These are phyloP conservation scores for Baeospora myosura DNA, from an alignment of 1,284 basidiomycete genomes.

Conservation along the genomic window DNA sequence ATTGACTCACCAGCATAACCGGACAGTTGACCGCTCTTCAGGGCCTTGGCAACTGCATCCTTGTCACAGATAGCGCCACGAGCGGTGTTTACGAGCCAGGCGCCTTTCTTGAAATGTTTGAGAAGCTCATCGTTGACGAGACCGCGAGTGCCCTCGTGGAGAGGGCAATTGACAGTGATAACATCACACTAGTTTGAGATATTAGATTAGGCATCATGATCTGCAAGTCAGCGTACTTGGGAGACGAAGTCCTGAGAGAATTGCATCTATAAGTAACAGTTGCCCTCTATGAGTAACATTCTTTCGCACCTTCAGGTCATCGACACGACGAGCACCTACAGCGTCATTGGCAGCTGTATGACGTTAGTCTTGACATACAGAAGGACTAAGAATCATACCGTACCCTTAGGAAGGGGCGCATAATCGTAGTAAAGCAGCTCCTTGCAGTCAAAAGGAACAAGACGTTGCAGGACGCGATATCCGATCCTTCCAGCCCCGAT, in stretches of 20 bases:
- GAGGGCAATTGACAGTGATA: slow-evolving; percentile 84
- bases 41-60: slow-evolving; percentile 71
- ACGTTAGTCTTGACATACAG: not conserved
- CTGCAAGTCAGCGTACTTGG: slow-evolving; percentile 26
- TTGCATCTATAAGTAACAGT: no score
- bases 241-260: slow-evolving; percentile 62
- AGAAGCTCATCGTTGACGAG: slow-evolving; percentile 81
- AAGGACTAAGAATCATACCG: slow-evolving; percentile 6
- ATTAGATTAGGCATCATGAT: not conserved
- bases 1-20: slow-evolving; percentile 35
- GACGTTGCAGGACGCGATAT: slow-evolving; percentile 83
- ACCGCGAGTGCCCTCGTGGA: slow-evolving; percentile 82
- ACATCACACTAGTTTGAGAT: slow-evolving; percentile 54
- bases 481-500: slow-evolving; percentile 86
- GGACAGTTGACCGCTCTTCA: slow-evolving; percentile 71
- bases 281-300: no score
- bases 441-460: slow-evolving; percentile 85
- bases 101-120: slow-evolving; percentile 84
- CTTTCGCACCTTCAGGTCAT: slow-evolving; percentile 58
- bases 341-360: slow-evolving; percentile 55
- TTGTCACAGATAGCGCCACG: slow-evolving; percentile 90
- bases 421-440: slow-evolving; percentile 95
- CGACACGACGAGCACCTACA: slow-evolving; percentile 71
- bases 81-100: slow-evolving; percentile 93
- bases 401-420: slow-evolving; percentile 66